These are phyloP conservation scores for Prunus padus DNA, from an alignment of 306 rosid species.

Conservation along the genomic window DNA sequence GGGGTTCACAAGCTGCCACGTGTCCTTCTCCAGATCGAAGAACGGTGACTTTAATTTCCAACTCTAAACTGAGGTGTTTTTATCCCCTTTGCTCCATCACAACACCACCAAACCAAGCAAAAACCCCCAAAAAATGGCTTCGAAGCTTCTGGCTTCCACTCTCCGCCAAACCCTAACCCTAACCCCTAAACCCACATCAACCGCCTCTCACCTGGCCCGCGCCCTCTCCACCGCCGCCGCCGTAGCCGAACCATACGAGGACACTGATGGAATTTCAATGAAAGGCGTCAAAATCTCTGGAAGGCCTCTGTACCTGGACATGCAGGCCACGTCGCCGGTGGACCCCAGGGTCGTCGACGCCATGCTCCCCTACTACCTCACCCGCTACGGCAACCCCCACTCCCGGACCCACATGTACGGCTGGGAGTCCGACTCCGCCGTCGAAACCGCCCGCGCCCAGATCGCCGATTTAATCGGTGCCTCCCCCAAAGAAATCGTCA, in stretches of 20 bases:
- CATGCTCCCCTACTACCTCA: conserved; percentile 73
- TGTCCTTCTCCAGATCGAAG: neutral
- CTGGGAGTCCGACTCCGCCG: conserved; percentile 96
- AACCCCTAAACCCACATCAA: conserved; percentile 2
- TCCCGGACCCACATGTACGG: conserved; percentile 89
- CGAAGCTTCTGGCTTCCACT: conserved; percentile 54
- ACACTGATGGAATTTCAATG: conserved; percentile 51
- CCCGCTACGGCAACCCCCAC: conserved; percentile 85
- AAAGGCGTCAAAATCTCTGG: conserved; percentile 80
- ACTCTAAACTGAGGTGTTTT: neutral
- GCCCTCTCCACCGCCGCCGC: conserved; percentile 38
- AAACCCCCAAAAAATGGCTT: conserved; percentile 38
- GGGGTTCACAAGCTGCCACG: conserved; percentile 34
- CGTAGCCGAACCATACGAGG: conserved; percentile 40
- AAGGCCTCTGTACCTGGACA: conserved; percentile 79
- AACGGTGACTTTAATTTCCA: conserved; percentile 17
- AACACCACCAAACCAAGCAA: neutral
- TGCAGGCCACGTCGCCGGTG: conserved; percentile 86
- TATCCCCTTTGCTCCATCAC: neutral
- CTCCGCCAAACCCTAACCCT: conserved; percentile 47
- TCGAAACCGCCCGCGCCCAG: conserved; percentile 73
- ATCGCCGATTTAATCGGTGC: conserved; percentile 71
- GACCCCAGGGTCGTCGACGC: conserved; percentile 95
- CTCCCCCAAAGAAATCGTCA: conserved; percentile 76
- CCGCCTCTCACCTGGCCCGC: conserved; percentile 16